A percentile compares a stretch with the other conserved stretches of the same genome.
Evolutionary conservation across 257 asterid species (phyloP).

Genomic region (Haberlea rhodopensis): DNA sequence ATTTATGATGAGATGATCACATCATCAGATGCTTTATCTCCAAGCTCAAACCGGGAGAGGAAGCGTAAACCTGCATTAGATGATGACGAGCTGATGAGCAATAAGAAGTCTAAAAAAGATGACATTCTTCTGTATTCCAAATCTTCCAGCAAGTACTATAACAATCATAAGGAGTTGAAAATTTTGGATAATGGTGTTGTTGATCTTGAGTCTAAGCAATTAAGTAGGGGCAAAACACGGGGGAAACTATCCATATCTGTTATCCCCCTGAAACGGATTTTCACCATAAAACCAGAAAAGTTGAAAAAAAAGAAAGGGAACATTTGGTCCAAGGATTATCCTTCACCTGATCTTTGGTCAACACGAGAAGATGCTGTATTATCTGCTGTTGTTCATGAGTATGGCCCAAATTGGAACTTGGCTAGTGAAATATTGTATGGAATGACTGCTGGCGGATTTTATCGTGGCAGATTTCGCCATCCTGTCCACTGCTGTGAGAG

Average conservation of each 20-base stretch:
- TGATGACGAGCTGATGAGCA: conserved; percentile 53
- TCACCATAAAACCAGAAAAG: conserved; percentile 79
- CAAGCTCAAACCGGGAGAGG: conserved; percentile 52
- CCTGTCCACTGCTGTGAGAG: conserved; percentile 94
- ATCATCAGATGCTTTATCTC: conserved; percentile 60
- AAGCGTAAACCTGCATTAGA: conserved; percentile 58
- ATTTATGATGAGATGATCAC: conserved; percentile 52
- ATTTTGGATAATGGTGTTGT: conserved; percentile 41
- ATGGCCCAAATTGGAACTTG: conserved; percentile 89
- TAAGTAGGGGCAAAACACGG: conserved; percentile 55
- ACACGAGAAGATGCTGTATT: conserved; percentile 78
- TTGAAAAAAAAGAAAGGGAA: conserved; percentile 64
- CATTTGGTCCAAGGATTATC: conserved; percentile 63
- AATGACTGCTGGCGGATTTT: conserved; percentile 72
- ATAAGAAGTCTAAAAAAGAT: conserved; percentile 64
- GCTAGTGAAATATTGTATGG: conserved; percentile 78
- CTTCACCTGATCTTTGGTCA: conserved; percentile 79
- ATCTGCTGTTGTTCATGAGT: conserved; percentile 79
- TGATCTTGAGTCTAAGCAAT: conserved; percentile 57
- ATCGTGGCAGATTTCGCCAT: conserved; percentile 81
- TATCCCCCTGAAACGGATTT: conserved; percentile 64
- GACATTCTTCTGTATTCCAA: conserved; percentile 39
- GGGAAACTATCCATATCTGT: conserved; percentile 66
- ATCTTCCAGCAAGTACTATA: conserved; percentile 44
- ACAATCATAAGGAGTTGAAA: conserved; percentile 47